Base-by-base conservation (phyloP, 306 rosid species). In the Cucumis hystrix region DNA sequence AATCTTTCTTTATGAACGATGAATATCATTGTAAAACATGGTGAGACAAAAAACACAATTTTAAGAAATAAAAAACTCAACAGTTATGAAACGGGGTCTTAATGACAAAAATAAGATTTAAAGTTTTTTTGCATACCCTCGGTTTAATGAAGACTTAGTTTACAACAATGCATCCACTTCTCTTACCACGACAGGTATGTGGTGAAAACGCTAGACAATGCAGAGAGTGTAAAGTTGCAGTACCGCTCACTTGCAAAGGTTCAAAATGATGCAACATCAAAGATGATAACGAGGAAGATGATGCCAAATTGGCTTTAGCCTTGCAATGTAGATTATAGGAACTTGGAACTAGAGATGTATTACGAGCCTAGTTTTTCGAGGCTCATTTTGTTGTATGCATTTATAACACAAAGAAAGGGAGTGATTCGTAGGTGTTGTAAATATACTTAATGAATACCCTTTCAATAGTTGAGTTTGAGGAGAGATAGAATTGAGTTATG, bases 211-310 rank as follows among this genome's bases (percentile, higher is more conserved):
- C 66, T 92, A 90, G 99, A 96, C 91, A 96, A 91, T 56, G 99
- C 99, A 39, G 99, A 96, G 89, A 96, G 99, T 77, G 99, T 96
- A 28, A 96, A 96, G 80, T 86, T 96, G 87, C 99, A 96, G 87
- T 92, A 92, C 84, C 97, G 99, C 21, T 96, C 99, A 20, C 97
- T 96, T 33, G 91, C 98, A 7, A 96, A 87, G 83, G 96, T 89
- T 81, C 77, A 84, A 7, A 87, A 88, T 33, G 93, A 87, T 73
- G 76, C 87, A 74, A 71, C 92, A 56, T 63, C 84, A 4, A 95
- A 91, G 84, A 87, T 87, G 20, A 79, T 86, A 79, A 77, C 96
- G n/a, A 84, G 80, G 86, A 95, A 51, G 61, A 3, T 28, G 3
- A 28, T 3, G 30, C 30, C 30, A 28, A 28, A 28, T 28, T 28